Percentiles rank a stretch among this genome's conserved stretches.
These are phyloP conservation scores for Bombardia bombarda DNA, from an alignment of 495 filamentous ascomycete genomes.

Conservation along the genomic window DNA sequence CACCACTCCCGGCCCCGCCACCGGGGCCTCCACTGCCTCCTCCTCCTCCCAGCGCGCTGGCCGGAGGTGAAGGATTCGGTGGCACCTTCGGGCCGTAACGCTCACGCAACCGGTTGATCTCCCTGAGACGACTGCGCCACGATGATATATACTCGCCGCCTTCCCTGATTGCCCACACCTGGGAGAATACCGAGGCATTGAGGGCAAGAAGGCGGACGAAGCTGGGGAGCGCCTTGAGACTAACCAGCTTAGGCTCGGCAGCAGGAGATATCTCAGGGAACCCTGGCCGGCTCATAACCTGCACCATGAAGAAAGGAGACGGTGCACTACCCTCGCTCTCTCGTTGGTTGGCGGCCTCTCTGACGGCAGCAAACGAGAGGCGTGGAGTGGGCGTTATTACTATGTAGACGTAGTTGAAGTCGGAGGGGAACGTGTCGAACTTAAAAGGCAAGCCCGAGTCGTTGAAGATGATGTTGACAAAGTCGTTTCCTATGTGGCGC, in stretches of 20 bases:
- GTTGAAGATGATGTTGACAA: conserved; percentile 96
- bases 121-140: conserved; percentile 78
- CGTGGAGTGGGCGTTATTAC: conserved; percentile 82
- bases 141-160: conserved; percentile 81
- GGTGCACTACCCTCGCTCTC: conserved; percentile 24
- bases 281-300: conserved; percentile 72
- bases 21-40: not conserved
- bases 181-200: conserved; percentile 86
- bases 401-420: conserved; percentile 95
- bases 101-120: conserved; percentile 77
- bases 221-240: conserved; percentile 65
- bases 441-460: conserved; percentile 80
- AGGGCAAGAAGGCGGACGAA: conserved; percentile 87
- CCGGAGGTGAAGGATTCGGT: conserved; percentile 33
- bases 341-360: conserved; percentile 25
- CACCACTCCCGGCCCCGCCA: conserved; percentile 6
- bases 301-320: conserved; percentile 69
- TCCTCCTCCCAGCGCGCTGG: conserved; percentile 24
- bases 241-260: conserved; percentile 77
- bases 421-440: conserved; percentile 86
- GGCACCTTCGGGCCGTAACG: conserved; percentile 35
- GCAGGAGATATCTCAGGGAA: conserved; percentile 89
- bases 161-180: conserved; percentile 74
- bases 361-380: conserved; percentile 49
- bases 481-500: conserved; percentile 93